Evolutionary conservation across 2,329 filamentous ascomycete species (phyloP).

Genomic region (Ceratocystiopsis minuta): DNA sequence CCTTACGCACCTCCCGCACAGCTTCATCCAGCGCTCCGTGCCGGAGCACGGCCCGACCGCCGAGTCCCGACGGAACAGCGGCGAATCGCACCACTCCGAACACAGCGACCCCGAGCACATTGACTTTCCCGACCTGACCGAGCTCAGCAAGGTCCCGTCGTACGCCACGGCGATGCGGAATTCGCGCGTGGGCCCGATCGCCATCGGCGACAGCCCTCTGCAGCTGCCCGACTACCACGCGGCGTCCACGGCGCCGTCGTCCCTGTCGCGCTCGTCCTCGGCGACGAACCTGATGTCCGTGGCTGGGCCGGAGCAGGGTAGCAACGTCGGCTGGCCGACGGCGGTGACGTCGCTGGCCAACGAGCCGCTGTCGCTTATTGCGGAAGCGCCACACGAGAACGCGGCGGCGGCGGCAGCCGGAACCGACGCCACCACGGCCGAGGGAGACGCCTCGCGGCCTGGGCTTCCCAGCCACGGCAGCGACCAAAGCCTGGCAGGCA

Average conservation of each 20-base stretch:
- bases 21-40: constrained; percentile 11
- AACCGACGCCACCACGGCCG: background rate
- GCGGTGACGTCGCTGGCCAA: background rate
- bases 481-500: background rate
- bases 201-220: constrained; percentile 24
- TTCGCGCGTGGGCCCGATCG: constrained; percentile 33
- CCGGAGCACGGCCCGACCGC: too few relatives aligned
- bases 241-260: constrained; percentile 22
- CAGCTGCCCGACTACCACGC: constrained; percentile 50
- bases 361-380: constrained; percentile 14
- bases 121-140: constrained; percentile 40
- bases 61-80: constrained; percentile 36
- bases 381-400: constrained; percentile 11
- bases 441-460: background rate
- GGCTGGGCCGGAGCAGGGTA: background rate
- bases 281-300: background rate
- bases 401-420: background rate
- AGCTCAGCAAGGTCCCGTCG: constrained; percentile 57
- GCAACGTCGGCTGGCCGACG: background rate
- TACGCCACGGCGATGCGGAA: constrained; percentile 58
- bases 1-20: constrained; percentile 18
- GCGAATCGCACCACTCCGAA: constrained; percentile 28
- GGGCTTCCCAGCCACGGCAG: background rate
- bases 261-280: constrained; percentile 30
- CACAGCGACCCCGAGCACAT: constrained; percentile 37